Evolutionary conservation across 2,329 filamentous ascomycete species (phyloP), one percentile per base, ranked within the genome.

Genomic region (Monosporascus sp.): DNA sequence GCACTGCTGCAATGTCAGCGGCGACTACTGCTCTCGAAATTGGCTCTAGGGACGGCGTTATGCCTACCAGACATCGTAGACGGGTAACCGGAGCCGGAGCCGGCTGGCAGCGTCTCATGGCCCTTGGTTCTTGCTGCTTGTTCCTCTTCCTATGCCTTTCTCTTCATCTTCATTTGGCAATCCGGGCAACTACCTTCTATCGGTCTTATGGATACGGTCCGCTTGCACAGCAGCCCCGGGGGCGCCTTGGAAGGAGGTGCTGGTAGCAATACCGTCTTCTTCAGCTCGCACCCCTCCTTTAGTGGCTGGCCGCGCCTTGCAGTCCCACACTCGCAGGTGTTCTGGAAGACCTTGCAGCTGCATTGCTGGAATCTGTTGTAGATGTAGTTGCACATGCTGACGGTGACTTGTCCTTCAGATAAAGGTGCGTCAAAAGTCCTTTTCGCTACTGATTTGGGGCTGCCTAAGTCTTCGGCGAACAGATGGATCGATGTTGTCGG

Each of bases 331-430:
- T 54, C 54, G 51, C 57, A 66, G 6, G 66, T 70, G 62, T 69
- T 71, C 47, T 72, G 68, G 57, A 67, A 71, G 47, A 61, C 50
- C 47, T 53, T 61, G 55, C 71, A 69, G 24, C 49, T 49, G 62
- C 70, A 72, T 3, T 53, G 52, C 7, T 42, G 52, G 37, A 60
- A 63, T n/a, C 37, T 53, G 20, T 59, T 67, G 51, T 62, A 66
- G 47, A 69, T 54, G 48, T 68, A 60, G 55, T 60, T 59, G 51
- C 70, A 72, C 70, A 72, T 72, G 37, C 14, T 51, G 39, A 24
- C 24, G 24, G 31, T 34, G 31, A 34, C 31, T 34, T 34, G 11
- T 34, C 9, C 31, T 34, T 34, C 31, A 34, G 31, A 34, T 34
- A 34, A 34, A 3, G 11, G 31, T 14, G 31, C 31, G 11, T 34